Percentiles rank a stretch among this genome's conserved stretches.
These are phyloP conservation scores for Wickerhamomyces pijperi DNA, from an alignment of 805 yeast species.

Conservation along the genomic window DNA sequence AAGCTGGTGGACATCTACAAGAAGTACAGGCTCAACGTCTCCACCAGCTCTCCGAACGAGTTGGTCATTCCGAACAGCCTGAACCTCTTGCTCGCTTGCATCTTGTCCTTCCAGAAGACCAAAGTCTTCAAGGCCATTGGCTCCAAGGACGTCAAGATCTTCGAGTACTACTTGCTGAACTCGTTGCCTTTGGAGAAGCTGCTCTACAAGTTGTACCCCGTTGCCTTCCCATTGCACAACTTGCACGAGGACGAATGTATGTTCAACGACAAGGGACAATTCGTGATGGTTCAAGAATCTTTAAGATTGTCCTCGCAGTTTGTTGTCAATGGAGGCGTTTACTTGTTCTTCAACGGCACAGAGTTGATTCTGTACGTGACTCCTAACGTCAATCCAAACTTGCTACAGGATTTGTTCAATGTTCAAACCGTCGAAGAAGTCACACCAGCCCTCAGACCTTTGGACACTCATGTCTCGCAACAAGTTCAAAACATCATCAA, in stretches of 20 bases:
- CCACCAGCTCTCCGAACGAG: conserved; percentile 41
- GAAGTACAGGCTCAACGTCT: conserved; percentile 38
- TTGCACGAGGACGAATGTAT: conserved; percentile 48
- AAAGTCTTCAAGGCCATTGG: conserved; percentile 37
- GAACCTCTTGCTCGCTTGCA: conserved; percentile 54
- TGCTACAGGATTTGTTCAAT: conserved; percentile 71
- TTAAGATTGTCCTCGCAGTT: conserved; percentile 28
- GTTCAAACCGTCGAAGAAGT: conserved; percentile 25
- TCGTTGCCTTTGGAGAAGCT: conserved; percentile 45
- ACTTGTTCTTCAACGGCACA: conserved; percentile 62
- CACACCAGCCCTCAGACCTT: conserved; percentile 40
- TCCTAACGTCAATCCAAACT: conserved; percentile 50
- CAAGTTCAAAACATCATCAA: conserved; percentile 56
- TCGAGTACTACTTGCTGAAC: conserved; percentile 36
- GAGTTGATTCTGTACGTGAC: conserved; percentile 55
- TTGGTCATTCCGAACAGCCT: conserved; percentile 76
- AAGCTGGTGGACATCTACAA: conserved; percentile 47
- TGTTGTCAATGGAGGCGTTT: conserved; percentile 61
- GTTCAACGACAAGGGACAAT: conserved; percentile 28
- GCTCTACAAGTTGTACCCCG: conserved; percentile 66
- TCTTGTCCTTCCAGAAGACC: conserved; percentile 61
- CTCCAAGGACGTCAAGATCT: conserved; percentile 55
- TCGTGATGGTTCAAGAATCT: conserved; percentile 38
- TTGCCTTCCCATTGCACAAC: conserved; percentile 61
- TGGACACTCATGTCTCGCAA: conserved; percentile 56